Evolutionary conservation across 805 yeast genomes (phyloP).

Genomic region (Lachancea nothofagi): DNA sequence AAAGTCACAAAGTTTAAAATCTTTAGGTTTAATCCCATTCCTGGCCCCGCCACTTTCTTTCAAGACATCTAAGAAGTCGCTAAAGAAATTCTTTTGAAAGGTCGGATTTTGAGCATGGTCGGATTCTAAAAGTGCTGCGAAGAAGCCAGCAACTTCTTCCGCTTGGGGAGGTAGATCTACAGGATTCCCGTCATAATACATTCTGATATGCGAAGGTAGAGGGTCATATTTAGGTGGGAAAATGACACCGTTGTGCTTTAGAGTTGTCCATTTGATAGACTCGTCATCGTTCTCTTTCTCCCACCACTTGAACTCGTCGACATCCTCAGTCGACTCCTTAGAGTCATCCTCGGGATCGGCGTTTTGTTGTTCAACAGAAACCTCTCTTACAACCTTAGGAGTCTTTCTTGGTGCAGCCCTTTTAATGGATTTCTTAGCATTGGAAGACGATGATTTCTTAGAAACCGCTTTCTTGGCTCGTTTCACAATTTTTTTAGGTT

Average conservation of each 20-base stretch:
- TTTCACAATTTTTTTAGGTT: constrained; percentile 1
- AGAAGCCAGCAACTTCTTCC: constrained; percentile 96
- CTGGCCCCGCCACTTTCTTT: constrained; percentile 62
- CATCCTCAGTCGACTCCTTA: constrained; percentile 46
- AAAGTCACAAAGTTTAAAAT: constrained; percentile 73
- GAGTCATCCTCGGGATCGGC: constrained; percentile 26
- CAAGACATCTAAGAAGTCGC: constrained; percentile 66
- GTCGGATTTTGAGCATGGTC: constrained; percentile 86
- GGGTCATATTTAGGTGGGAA: constrained; percentile 93
- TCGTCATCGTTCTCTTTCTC: constrained; percentile 66
- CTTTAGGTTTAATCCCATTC: constrained; percentile 41
- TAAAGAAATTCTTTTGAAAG: constrained; percentile 81
- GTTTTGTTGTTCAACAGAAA: constrained; percentile 9
- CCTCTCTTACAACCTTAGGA: constrained; percentile 7
- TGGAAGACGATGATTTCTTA: background rate
- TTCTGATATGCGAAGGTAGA: constrained; percentile 67
- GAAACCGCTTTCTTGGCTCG: background rate
- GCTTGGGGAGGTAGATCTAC: constrained; percentile 73
- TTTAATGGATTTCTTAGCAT: background rate
- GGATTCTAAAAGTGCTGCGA: constrained; percentile 78
- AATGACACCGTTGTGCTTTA: constrained; percentile 85
- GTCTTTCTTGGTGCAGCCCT: constrained; percentile 8
- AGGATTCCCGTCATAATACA: constrained; percentile 71
- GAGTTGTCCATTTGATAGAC: constrained; percentile 75
- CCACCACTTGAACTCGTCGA: constrained; percentile 78